A percentile compares a stretch with the other conserved stretches of the same genome.
Conservation (phyloP, 2,329 filamentous ascomycete genomes). For the Aspergillus persii region DNA sequence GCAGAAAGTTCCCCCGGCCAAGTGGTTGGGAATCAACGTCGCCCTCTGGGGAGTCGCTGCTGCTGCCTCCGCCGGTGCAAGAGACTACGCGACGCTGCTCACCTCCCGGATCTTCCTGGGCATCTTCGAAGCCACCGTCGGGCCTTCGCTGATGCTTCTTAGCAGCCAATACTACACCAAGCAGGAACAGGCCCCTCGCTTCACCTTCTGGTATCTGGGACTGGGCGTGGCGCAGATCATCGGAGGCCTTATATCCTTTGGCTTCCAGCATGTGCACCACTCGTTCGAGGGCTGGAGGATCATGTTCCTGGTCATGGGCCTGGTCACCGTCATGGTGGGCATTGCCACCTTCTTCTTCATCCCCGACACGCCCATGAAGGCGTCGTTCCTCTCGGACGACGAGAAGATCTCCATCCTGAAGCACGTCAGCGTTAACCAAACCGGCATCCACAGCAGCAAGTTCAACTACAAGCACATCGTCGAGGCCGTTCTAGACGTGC, state of each 20-base stretch:
- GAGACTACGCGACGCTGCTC: constrained; percentile 52
- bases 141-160: constrained; percentile 27
- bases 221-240: constrained; percentile 29
- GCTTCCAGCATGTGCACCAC: constrained; percentile 24
- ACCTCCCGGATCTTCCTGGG: constrained; percentile 57
- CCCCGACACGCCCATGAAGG: constrained; percentile 18
- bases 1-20: constrained; percentile 59
- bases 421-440: constrained; percentile 19
- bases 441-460: constrained; percentile 19
- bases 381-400: constrained; percentile 20
- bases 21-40: constrained; percentile 61
- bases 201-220: constrained; percentile 30
- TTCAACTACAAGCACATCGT: constrained; percentile 24
- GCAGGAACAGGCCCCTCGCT: constrained; percentile 26
- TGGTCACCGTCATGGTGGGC: constrained; percentile 21
- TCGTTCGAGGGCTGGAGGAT: constrained; percentile 26
- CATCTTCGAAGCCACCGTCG: constrained; percentile 47
- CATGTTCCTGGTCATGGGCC: constrained; percentile 30
- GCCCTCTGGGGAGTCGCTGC: constrained; percentile 55
- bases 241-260: constrained; percentile 30
- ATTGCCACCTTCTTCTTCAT: constrained; percentile 23
- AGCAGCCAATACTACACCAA: constrained; percentile 30
- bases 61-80: constrained; percentile 46
- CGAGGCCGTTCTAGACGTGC: constrained; percentile 19
- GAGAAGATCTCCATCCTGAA: constrained; percentile 19